Evolutionary conservation across 345 rosid genomes (phyloP).

Genomic region (Limnanthes douglasii): DNA sequence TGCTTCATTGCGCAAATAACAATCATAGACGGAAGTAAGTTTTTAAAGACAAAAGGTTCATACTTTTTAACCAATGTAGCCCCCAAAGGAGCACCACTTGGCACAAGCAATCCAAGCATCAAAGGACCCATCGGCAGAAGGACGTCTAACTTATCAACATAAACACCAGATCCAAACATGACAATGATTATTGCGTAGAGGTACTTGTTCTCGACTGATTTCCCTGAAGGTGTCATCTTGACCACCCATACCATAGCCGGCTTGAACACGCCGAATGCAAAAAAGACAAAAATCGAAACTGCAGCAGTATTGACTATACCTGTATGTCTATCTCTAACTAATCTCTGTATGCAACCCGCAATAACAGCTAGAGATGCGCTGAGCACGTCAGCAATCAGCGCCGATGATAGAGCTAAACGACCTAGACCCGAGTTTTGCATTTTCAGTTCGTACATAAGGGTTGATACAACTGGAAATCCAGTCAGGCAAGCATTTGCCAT

Average conservation of each 20-base stretch:
- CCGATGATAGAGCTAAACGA: slow-evolving; percentile 23
- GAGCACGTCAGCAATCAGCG: slow-evolving; percentile 16
- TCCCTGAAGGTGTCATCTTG: slow-evolving; percentile 7
- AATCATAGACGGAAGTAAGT: slow-evolving; percentile 7
- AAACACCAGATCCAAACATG: background rate
- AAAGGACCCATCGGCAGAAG: slow-evolving; percentile 1
- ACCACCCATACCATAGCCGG: slow-evolving; percentile 13
- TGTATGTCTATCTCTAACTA: slow-evolving; percentile 9
- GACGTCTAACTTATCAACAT: background rate
- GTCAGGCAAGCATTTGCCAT: slow-evolving; percentile 14
- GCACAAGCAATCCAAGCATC: slow-evolving; percentile 13
- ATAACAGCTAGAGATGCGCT: slow-evolving; percentile 6
- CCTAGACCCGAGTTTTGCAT: slow-evolving; percentile 35
- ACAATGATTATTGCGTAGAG: background rate
- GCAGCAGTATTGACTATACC: background rate
- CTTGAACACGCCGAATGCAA: slow-evolving; percentile 7
- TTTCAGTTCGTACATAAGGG: slow-evolving; percentile 27
- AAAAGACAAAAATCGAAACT: slow-evolving; percentile 1
- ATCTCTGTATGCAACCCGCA: no score
- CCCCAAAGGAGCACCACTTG: slow-evolving; percentile 16
- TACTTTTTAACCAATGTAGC: slow-evolving; percentile 12
- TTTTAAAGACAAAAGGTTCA: background rate
- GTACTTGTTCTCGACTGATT: background rate
- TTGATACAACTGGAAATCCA: slow-evolving; percentile 21
- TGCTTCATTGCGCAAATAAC: background rate